Base-by-base conservation (phyloP, 371 early-diverging fungal species). In the Nosema muscidifuracis region DNA sequence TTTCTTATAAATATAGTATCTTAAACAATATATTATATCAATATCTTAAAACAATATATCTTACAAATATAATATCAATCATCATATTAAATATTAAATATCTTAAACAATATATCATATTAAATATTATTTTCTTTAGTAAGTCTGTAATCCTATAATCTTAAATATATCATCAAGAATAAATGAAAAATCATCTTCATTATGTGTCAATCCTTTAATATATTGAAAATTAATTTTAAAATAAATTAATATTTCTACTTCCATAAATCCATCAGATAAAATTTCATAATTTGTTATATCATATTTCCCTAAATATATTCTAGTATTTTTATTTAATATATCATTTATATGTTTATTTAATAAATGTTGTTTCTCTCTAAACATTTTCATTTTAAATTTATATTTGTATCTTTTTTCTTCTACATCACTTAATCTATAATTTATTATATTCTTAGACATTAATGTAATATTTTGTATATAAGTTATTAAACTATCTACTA, bases 381-480 rank as follows among this genome's bases (percentile, higher is more conserved):
- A 53, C 4, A 53, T 9, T 26, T 53, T 12, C 4, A 53, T 53
- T 3, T 53, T 53, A 53, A 15, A 53, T 12, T 26, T 53, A 26
- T 24, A 53, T 12, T 6, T 26, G 24, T 53, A 53, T 2, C 3
- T 53, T 26, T 53, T 53, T 53, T 53, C 55, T 26, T 24, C 24
- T 3, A 15, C 9, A 7, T 53, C 30, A 24, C 24, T 16, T n/a
- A 34, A 4, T 60, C 75, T 66, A 26, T 74, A 58, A 56, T 81
- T 81, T 12, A 71, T 71, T 26, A 81, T 72, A 18, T 74, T 24
- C 31, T 58, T 34, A n/a, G 63, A 62, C 26, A 28, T 36, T 30
- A 81, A 20, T 34, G 50, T 63, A 16, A 24, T 16, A 62, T 81
- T 81, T 18, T 75, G 68, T 26, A 69, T 26, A 16, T 42, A 65